Percentiles rank a stretch among this genome's conserved stretches.
Conservation (phyloP, 805 yeast species). For the Lipomyces kockii region DNA sequence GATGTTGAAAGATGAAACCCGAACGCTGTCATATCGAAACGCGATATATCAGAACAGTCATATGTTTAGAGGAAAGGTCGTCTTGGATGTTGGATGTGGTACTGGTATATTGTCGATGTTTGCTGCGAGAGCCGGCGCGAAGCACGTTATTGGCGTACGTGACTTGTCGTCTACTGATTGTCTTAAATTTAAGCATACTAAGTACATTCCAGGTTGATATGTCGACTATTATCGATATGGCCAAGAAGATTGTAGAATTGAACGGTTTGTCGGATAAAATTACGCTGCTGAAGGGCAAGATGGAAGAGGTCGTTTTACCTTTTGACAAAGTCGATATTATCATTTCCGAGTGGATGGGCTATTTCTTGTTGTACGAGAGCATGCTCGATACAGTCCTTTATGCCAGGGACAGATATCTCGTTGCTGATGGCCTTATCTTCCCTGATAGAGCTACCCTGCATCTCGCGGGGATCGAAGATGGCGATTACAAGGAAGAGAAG, state of each 20-base stretch:
- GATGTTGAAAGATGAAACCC: slow-evolving; percentile 84
- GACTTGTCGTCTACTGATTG: slow-evolving; percentile 47
- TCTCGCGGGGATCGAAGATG: slow-evolving; percentile 86
- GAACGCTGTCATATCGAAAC: slow-evolving; percentile 80
- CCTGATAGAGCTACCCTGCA: slow-evolving; percentile 77
- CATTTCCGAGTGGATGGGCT: slow-evolving; percentile 99
- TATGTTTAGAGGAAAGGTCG: slow-evolving; percentile 80
- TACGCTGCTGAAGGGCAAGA: slow-evolving; percentile 83
- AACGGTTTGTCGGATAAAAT: slow-evolving; percentile 82
- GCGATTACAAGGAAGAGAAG: slow-evolving; percentile 80
- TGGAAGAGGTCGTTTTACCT: slow-evolving; percentile 89
- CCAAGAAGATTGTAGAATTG: slow-evolving; percentile 69
- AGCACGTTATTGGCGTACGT: slow-evolving; percentile 93
- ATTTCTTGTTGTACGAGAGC: slow-evolving; percentile 91
- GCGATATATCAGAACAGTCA: slow-evolving; percentile 84
- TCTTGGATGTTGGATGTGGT: slow-evolving; percentile 93
- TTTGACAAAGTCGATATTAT: slow-evolving; percentile 90
- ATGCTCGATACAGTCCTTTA: slow-evolving; percentile 95
- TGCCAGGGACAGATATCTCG: slow-evolving; percentile 87
- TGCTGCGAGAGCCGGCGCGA: slow-evolving; percentile 92
- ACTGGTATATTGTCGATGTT: slow-evolving; percentile 91
- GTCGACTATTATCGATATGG: slow-evolving; percentile 96
- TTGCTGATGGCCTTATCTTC: slow-evolving; percentile 81
- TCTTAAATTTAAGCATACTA: slow-evolving; percentile 45
- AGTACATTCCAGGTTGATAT: slow-evolving; percentile 67